Evolutionary conservation across 768 basidiomycete genomes (phyloP).

Genomic region (Tylopilus rubrobrunneus): DNA sequence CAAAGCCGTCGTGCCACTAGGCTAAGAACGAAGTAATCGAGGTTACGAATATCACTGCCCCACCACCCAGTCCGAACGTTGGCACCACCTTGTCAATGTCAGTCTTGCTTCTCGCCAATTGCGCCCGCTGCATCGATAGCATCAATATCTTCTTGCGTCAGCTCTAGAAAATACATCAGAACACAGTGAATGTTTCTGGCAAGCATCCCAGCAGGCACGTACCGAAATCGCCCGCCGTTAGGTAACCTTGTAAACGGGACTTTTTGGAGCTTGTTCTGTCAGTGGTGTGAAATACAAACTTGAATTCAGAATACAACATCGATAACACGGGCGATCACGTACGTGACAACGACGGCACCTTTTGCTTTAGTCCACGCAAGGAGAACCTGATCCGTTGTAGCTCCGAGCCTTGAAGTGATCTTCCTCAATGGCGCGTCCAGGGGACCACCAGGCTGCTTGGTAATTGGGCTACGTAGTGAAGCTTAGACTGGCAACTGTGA

Average conservation of each 20-base stretch:
- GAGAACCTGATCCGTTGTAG: constrained; percentile 61
- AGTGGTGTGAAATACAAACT: neutral
- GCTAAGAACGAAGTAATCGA: neutral
- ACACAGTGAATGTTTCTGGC: neutral
- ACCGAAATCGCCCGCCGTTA: constrained; percentile 63
- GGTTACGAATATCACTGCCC: constrained; percentile 1
- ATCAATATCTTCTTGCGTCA: constrained; percentile 44
- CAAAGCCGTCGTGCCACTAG: neutral
- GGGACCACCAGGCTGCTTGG: constrained; percentile 54
- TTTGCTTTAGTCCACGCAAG: constrained; percentile 72
- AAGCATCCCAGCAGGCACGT: neutral
- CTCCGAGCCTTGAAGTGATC: constrained; percentile 49
- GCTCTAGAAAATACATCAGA: constrained; percentile 31
- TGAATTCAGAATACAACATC: neutral
- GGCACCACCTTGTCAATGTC: neutral
- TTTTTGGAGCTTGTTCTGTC: constrained; percentile 55
- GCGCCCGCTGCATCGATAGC: constrained; percentile 57
- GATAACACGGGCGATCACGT: constrained; percentile 6
- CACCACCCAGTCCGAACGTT: neutral
- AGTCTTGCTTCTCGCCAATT: constrained; percentile 4
- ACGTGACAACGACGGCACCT: constrained; percentile 64
- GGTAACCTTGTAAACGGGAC: constrained; percentile 60
- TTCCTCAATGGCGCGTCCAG: constrained; percentile 54
- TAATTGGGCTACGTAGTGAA: constrained; percentile 48
- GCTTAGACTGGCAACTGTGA: neutral